These are phyloP conservation scores for Colletotrichum shisoi DNA, from an alignment of 2,329 filamentous ascomycete species.

Conservation along the genomic window DNA sequence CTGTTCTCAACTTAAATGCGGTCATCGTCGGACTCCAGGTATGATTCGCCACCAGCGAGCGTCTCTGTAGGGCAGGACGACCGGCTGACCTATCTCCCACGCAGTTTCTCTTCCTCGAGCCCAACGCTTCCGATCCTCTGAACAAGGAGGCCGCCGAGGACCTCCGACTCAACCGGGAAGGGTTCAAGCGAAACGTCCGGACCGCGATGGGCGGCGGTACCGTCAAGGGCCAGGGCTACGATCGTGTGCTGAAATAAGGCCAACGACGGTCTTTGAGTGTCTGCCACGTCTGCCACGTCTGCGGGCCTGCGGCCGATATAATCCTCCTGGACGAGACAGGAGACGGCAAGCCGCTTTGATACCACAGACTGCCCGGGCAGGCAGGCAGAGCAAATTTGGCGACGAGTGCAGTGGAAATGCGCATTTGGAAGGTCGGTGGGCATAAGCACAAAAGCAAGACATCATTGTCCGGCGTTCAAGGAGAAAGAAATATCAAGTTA, in stretches of 20 bases:
- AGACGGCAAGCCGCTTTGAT: background rate
- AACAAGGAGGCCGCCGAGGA: constrained; percentile 99
- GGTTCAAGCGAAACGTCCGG: constrained; percentile 90
- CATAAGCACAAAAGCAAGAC: constrained; percentile 33
- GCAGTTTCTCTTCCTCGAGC: constrained; percentile 95
- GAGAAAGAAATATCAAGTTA: constrained; percentile 32
- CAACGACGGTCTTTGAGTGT: background rate
- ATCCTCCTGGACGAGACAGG: background rate
- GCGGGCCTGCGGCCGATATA: background rate
- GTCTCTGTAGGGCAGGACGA: background rate
- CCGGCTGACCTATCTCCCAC: constrained; percentile 41
- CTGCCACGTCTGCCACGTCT: background rate
- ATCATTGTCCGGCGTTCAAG: constrained; percentile 38
- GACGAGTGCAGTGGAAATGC: constrained; percentile 18
- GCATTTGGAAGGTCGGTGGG: constrained; percentile 27
- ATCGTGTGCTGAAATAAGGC: constrained; percentile 74
- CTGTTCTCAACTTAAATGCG: constrained; percentile 93
- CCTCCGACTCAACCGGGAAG: constrained; percentile 81
- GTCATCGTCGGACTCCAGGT: constrained; percentile 94
- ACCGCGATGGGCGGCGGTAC: constrained; percentile 81
- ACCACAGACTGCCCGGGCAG: constrained; percentile 8
- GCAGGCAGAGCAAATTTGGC: constrained; percentile 15
- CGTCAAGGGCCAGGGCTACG: constrained; percentile 77
- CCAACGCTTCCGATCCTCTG: constrained; percentile 94
- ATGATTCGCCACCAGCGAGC: constrained; percentile 42